Base-by-base conservation (phyloP, 495 filamentous ascomycete species). In the Penicillium daleae region DNA sequence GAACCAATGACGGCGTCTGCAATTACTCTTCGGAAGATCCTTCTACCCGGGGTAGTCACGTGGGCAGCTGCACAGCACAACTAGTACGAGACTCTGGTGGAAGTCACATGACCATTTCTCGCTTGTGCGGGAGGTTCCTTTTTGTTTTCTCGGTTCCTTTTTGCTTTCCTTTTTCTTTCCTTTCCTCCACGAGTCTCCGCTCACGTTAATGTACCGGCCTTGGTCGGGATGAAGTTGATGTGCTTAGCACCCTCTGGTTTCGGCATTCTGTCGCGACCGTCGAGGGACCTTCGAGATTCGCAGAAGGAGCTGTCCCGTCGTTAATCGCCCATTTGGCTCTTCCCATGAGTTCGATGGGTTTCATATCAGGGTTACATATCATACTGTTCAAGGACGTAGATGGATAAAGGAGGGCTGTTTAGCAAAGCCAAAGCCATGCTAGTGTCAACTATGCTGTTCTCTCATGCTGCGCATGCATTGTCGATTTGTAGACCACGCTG, bases 321-420 rank as follows among this genome's bases (percentile, higher is more conserved):
- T 84, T 84, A 84, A 84, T 84, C 82, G 81, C 82, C 77, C 82
- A 76, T 78, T 80, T 72, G 74, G 70, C 70, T 79, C 78, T 80
- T 56, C 66, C 79, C 58, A 80, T 82, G 79, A 75, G 73, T 73
- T 61, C 69, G 66, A 78, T 64, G 79, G 78, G 79, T 82, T 82
- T 82, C 79, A 82, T 82, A 80, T 82, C 79, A 82, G 78, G 79
- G 79, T 74, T 72, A 82, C 79, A 81, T 80, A 59, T 62, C 35
- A 49, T 46, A 22, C 2, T 12, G 2, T 35, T 40, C 2, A 58
- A 52, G 26, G 8, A 22, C 9, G 58, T 56, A 15, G 22, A 21
- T 27, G 53, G 35, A 9, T n/a, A n/a, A n/a, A n/a, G n/a, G n/a
- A n/a, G n/a, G n/a, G n/a, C n/a, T n/a, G n/a, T n/a, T n/a, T n/a